Evolutionary conservation across 2,329 filamentous ascomycete species (phyloP).

Genomic region (Aspergillus sp.): DNA sequence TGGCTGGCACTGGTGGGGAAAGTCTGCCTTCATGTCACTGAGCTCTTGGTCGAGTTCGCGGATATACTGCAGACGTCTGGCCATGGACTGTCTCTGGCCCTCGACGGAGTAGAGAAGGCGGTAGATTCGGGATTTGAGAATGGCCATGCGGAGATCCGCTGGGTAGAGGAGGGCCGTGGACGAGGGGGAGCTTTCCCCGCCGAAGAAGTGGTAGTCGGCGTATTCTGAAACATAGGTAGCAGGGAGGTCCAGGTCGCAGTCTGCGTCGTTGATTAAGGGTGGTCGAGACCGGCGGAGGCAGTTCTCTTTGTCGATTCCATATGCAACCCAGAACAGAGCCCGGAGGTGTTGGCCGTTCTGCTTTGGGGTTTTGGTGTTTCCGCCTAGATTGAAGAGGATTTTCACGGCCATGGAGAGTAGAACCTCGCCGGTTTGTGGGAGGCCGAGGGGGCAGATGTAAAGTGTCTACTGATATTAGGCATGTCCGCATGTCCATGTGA

Average conservation of each 20-base stretch:
- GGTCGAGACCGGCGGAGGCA: slow-evolving; percentile 21
- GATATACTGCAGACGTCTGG: slow-evolving; percentile 21
- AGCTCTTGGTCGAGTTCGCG: slow-evolving; percentile 27
- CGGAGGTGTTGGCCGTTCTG: slow-evolving; percentile 16
- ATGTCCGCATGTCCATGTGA: too few relatives aligned
- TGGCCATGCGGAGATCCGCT: slow-evolving; percentile 22
- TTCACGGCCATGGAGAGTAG: slow-evolving; percentile 24
- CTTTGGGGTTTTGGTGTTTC: slow-evolving; percentile 1
- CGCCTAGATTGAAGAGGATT: slow-evolving; percentile 23
- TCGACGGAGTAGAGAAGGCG: slow-evolving; percentile 21
- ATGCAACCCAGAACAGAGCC: slow-evolving; percentile 26
- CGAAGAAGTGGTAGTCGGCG: slow-evolving; percentile 21
- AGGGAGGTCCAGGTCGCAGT: slow-evolving; percentile 25
- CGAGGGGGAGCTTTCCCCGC: slow-evolving; percentile 7
- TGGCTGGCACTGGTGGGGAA: slow-evolving; percentile 20
- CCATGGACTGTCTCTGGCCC: slow-evolving; percentile 13
- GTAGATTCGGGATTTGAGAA: slow-evolving; percentile 26
- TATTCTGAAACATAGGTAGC: slow-evolving; percentile 18
- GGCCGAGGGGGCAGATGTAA: slow-evolving; percentile 23
- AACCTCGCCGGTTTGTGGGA: slow-evolving; percentile 22
- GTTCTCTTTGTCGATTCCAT: slow-evolving; percentile 26
- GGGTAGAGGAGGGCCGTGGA: slow-evolving; percentile 23
- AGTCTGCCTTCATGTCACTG: slow-evolving; percentile 18
- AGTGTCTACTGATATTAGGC: slow-evolving; percentile 12
- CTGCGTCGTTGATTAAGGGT: slow-evolving; percentile 23